Base-by-base conservation (phyloP, 2,329 filamentous ascomycete species). In the Curvularia verruculosa region DNA sequence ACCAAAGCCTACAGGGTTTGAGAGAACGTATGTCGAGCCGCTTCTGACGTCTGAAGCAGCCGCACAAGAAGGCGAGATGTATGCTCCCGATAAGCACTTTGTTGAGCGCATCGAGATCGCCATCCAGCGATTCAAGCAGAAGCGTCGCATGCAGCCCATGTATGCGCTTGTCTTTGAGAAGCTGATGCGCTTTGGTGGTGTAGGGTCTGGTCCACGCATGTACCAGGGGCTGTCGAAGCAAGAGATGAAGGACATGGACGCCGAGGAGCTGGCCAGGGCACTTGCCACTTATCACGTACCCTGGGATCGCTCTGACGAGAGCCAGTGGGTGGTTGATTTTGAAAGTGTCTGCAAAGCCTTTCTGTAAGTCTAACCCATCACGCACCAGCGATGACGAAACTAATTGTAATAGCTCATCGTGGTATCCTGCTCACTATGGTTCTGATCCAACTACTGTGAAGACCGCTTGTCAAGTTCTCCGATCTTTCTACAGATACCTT, bases 401-500 rank as follows among this genome's bases (percentile, higher is more conserved):
- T 73, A 49, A 66, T 50, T 41, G 13, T 6, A 85, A 81, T 5
- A 82, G 81, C 40, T 82, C 90, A 5, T 82, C 85, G 0, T 78
- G 78, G 24, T 78, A 71, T 41, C 69, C 85, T 36, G 84, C 85
- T 36, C 81, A 84, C 18, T 84, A 85, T 47, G 83, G 87, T 12
- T 80, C 77, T 4, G 71, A 81, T 15, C 72, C 78, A 0, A 76
- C 82, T 12, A 82, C 70, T 19, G 66, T 92, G 59, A 77, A 83
- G n/a, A 75, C 83, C 6, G 87, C 86, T 3, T 85, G 88, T 19
- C 82, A 84, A 31, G 85, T 96, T 0, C 82, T 97, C 39, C 85
- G 86, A 58, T 96, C 95, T 71, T 98, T 98, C 71, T 85, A 96
- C 61, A 90, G 91, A 63, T 99, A 97, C 65, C 81, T 98, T 0